Evolutionary conservation across 768 basidiomycete genomes (phyloP).

Genomic region (Lentinula lateritia): DNA sequence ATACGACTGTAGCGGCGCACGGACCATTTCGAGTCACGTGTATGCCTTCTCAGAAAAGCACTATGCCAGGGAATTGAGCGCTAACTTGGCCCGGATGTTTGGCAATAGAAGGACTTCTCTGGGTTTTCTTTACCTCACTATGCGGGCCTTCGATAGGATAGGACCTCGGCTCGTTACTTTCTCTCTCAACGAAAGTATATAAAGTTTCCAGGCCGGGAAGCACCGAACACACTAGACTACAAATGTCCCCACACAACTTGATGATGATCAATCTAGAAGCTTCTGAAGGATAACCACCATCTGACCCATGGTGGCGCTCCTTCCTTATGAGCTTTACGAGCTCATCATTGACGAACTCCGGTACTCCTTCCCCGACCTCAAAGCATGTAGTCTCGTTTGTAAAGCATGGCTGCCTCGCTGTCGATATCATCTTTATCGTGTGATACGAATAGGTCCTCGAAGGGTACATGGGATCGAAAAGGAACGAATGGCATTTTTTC

Average conservation of each 20-base stretch:
- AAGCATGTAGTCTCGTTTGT: constrained; percentile 1
- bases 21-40: constrained; percentile 3
- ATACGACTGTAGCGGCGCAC: not conserved
- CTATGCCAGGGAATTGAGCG: not conserved
- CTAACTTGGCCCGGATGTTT: not conserved
- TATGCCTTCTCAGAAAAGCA: not conserved
- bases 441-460: not conserved
- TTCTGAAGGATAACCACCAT: not conserved
- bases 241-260: not conserved
- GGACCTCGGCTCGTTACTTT: too few relatives aligned
- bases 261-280: not conserved
- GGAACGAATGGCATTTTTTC: not conserved
- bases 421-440: not conserved
- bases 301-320: not conserved
- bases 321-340: constrained; percentile 1
- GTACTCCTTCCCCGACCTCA: not conserved
- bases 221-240: too few relatives aligned
- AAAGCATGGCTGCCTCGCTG: constrained; percentile 2
- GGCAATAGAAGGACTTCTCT: too few relatives aligned
- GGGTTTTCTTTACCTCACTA: too few relatives aligned
- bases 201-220: too few relatives aligned
- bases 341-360: constrained; percentile 2
- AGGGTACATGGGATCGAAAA: not conserved
- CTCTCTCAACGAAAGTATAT: not conserved
- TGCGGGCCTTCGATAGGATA: too few relatives aligned